These are phyloP conservation scores for Hyaloperonospora brassicae DNA, from an alignment of 352 stramenopile species.

Conservation along the genomic window DNA sequence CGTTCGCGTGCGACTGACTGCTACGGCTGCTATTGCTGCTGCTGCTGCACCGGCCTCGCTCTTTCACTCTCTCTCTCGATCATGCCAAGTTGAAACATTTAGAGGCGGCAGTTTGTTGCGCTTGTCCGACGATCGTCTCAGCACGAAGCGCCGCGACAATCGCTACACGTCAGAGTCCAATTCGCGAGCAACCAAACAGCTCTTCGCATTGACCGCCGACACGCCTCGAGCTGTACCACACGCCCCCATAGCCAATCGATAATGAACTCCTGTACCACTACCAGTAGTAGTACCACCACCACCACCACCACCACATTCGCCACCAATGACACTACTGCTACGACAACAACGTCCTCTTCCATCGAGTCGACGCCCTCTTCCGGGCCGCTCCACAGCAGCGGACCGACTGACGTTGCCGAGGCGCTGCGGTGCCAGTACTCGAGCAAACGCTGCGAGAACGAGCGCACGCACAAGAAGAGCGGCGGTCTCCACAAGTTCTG, in stretches of 20 bases:
- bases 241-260: too few species aligned
- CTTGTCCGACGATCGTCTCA: slow-evolving; percentile 20
- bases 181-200: slow-evolving; percentile 20
- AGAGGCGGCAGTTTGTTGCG: slow-evolving; percentile 19
- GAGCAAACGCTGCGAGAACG: slow-evolving; percentile 55
- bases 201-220: slow-evolving; percentile 6
- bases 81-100: slow-evolving; percentile 9
- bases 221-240: too few species aligned
- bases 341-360: neutral
- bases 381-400: neutral
- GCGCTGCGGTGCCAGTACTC: slow-evolving; percentile 59
- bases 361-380: neutral
- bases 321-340: too few species aligned
- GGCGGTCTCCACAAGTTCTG: slow-evolving; percentile 69
- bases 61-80: slow-evolving; percentile 2
- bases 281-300: too few species aligned
- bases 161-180: slow-evolving; percentile 22
- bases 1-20: too few species aligned
- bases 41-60: too few species aligned
- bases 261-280: too few species aligned
- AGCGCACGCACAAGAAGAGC: slow-evolving; percentile 55
- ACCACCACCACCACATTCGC: too few species aligned
- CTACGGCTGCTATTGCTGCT: too few species aligned
- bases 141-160: slow-evolving; percentile 7
- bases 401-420: slow-evolving; percentile 19